These are phyloP conservation scores for Rhodomyrtus tomentosa DNA, from an alignment of 345 rosid genomes.

Conservation along the genomic window DNA sequence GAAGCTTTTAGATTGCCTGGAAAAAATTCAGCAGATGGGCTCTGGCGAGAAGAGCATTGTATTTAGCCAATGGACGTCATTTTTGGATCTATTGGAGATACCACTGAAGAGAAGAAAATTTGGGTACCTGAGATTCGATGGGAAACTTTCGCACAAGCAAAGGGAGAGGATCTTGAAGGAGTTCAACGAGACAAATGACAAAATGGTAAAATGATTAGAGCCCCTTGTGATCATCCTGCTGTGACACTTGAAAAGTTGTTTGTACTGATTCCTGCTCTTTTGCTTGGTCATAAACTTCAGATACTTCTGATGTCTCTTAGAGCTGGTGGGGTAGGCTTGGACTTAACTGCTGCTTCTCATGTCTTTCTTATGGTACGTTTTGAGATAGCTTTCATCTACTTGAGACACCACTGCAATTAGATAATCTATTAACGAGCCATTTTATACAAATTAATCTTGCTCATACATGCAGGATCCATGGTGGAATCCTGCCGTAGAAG, in stretches of 20 bases:
- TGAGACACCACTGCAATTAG: background rate
- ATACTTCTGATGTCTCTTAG: conserved; percentile 48
- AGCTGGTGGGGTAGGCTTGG: conserved; percentile 69
- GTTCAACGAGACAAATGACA: conserved; percentile 45
- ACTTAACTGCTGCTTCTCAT: conserved; percentile 60
- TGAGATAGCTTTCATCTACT: background rate
- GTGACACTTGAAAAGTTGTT: background rate
- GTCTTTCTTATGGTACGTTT: conserved; percentile 42
- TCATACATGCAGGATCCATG: conserved; percentile 41
- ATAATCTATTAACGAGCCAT: background rate
- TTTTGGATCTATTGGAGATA: conserved; percentile 52
- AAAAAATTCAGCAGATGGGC: conserved; percentile 17
- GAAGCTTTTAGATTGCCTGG: conserved; percentile 41
- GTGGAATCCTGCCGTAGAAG: conserved; percentile 76
- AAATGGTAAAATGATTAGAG: conserved; percentile 27
- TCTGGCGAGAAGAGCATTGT: conserved; percentile 48
- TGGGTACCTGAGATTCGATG: conserved; percentile 48
- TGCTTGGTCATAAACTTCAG: conserved; percentile 8
- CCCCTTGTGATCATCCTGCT: background rate
- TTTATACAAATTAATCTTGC: background rate
- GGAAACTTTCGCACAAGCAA: conserved; percentile 39
- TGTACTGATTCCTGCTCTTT: background rate
- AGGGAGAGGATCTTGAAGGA: conserved; percentile 50
- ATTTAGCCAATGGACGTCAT: conserved; percentile 71
- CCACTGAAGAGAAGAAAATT: conserved; percentile 32